A percentile compares a stretch with the other conserved stretches of the same genome.
Conservation (phyloP, 2,329 filamentous ascomycete genomes). For the Xylariaceae sp. region DNA sequence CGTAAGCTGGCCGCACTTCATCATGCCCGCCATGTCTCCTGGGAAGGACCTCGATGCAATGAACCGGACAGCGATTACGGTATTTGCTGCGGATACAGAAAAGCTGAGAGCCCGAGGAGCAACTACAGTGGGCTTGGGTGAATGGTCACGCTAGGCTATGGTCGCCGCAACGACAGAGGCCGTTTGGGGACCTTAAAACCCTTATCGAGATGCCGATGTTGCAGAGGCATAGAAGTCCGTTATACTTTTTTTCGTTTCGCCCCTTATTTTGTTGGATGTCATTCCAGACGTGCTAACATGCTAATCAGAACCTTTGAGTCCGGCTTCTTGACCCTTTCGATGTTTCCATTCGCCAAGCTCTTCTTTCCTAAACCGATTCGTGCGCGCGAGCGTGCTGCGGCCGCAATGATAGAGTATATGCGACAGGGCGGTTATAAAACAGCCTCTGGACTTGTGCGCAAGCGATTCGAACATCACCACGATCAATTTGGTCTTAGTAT, state of each 20-base stretch:
- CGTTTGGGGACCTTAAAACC: constrained; percentile 38
- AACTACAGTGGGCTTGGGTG: constrained; percentile 17
- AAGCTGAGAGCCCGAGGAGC: constrained; percentile 16
- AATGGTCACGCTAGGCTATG: constrained; percentile 34
- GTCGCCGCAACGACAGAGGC: constrained; percentile 30
- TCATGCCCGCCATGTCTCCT: constrained; percentile 21
- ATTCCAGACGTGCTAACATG: neutral
- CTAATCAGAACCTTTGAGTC: constrained; percentile 27
- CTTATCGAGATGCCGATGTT: constrained; percentile 32
- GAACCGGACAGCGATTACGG: constrained; percentile 30
- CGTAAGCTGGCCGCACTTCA: constrained; percentile 25
- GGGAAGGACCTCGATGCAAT: constrained; percentile 33
- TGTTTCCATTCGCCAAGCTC: constrained; percentile 23
- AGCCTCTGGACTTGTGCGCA: constrained; percentile 34
- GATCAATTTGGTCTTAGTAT: constrained; percentile 27
- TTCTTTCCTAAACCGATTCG: constrained; percentile 15
- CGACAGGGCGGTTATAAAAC: constrained; percentile 31
- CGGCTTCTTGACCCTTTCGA: constrained; percentile 26
- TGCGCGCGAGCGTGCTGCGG: constrained; percentile 25
- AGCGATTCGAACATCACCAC: constrained; percentile 35
- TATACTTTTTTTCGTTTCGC: neutral
- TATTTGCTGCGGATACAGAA: constrained; percentile 27
- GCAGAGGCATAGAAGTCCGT: constrained; percentile 35
- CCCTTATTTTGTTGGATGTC: neutral
- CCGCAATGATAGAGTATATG: constrained; percentile 33